phyloP scores from a whole-genome alignment of 371 early-diverging fungal species.

The Basidiobolus meristosporus region DNA sequence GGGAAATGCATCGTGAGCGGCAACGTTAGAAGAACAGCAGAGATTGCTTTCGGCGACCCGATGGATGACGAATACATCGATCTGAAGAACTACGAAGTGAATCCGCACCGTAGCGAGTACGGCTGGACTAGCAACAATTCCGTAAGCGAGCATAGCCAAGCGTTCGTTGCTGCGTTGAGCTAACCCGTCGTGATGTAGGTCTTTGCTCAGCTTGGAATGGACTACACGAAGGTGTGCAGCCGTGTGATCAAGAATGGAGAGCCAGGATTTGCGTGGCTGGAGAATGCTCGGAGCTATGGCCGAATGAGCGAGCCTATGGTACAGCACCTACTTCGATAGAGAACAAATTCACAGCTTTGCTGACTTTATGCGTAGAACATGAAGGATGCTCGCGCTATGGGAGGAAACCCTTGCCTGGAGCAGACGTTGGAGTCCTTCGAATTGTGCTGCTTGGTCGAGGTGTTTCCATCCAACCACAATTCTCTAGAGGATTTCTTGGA shows the following conservation, averaged over 20 bases:
- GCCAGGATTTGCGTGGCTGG: slow-evolving; percentile 17
- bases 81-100: slow-evolving; percentile 13
- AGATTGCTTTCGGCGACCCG: slow-evolving; percentile 17
- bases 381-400: slow-evolving; percentile 10
- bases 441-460: slow-evolving; percentile 16
- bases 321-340: background rate
- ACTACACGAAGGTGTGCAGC: slow-evolving; percentile 7
- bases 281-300: slow-evolving; percentile 11
- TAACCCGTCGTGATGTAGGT: slow-evolving; percentile 1
- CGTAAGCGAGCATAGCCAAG: background rate
- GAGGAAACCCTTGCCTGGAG: slow-evolving; percentile 19
- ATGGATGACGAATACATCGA: slow-evolving; percentile 10
- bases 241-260: slow-evolving; percentile 13
- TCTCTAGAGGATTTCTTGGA: slow-evolving; percentile 10
- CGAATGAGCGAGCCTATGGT: slow-evolving; percentile 10
- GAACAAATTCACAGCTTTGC: background rate
- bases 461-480: slow-evolving; percentile 11
- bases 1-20: slow-evolving; percentile 18
- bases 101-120: slow-evolving; percentile 12
- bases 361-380: background rate
- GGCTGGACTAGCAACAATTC: slow-evolving; percentile 20
- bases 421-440: slow-evolving; percentile 17
- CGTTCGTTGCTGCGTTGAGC: background rate
- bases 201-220: slow-evolving; percentile 11
- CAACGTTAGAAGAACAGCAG: slow-evolving; percentile 16